These are phyloP conservation scores for Aureobasidium zeae DNA, from an alignment of 2,329 filamentous ascomycete species.

Conservation along the genomic window DNA sequence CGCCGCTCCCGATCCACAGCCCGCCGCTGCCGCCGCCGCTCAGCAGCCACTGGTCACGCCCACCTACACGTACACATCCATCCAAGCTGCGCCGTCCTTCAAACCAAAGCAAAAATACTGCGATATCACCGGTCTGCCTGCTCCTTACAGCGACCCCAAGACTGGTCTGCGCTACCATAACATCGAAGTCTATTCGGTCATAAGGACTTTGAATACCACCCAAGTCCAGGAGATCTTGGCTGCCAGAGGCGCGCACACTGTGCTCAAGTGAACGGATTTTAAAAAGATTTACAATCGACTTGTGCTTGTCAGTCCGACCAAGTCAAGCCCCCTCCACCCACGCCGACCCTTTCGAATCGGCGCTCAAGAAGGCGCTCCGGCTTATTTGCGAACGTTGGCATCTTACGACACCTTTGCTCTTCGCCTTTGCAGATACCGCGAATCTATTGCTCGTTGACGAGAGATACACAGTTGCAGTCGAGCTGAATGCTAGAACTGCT, in stretches of 20 bases:
- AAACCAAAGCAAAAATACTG: constrained; percentile 78
- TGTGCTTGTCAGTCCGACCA: constrained; percentile 67
- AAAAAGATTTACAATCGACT: background rate
- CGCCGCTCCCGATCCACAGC: constrained; percentile 61
- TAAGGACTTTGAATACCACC: constrained; percentile 71
- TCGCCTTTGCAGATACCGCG: constrained; percentile 47
- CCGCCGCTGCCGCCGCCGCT: too few relatives aligned
- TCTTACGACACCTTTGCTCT: constrained; percentile 43
- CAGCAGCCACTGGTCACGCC: constrained; percentile 45
- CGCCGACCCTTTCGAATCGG: constrained; percentile 65
- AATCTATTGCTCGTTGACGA: constrained; percentile 12
- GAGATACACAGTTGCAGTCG: constrained; percentile 25
- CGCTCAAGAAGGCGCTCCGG: constrained; percentile 90
- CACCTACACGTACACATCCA: constrained; percentile 79
- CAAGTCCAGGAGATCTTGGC: constrained; percentile 83
- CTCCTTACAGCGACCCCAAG: constrained; percentile 90
- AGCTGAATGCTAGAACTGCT: constrained; percentile 15
- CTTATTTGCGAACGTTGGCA: constrained; percentile 83
- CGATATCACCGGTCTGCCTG: constrained; percentile 88
- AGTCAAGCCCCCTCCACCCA: constrained; percentile 95
- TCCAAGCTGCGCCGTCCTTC: constrained; percentile 85
- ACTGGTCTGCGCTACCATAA: constrained; percentile 88
- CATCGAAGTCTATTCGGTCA: constrained; percentile 77
- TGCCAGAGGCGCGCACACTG: constrained; percentile 80
- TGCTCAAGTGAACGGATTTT: constrained; percentile 62